These are phyloP conservation scores for Pythium biforme DNA, from an alignment of 352 stramenopile genomes.

Conservation along the genomic window DNA sequence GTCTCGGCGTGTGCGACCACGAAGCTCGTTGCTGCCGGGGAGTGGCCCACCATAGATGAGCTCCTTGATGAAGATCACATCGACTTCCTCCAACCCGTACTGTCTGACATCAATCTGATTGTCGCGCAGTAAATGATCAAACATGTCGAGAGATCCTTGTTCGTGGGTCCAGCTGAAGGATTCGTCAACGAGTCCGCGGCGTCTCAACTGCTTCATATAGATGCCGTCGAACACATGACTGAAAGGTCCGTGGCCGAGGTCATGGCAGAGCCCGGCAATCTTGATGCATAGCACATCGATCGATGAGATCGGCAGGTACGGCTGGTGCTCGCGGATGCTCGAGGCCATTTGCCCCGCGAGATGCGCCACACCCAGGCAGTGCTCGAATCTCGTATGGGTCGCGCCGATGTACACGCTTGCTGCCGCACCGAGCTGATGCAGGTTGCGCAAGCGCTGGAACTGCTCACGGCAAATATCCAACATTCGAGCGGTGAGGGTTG, in stretches of 20 bases:
- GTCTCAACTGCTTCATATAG: slow-evolving; percentile 58
- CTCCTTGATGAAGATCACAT: slow-evolving; percentile 79
- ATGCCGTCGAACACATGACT: slow-evolving; percentile 82
- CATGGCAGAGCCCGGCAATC: slow-evolving; percentile 78
- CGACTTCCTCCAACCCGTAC: slow-evolving; percentile 47
- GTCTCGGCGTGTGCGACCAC: slow-evolving; percentile 39
- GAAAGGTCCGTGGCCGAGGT: slow-evolving; percentile 77
- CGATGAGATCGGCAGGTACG: slow-evolving; percentile 84
- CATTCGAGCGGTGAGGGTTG: background rate
- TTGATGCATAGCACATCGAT: slow-evolving; percentile 73
- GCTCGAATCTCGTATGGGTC: slow-evolving; percentile 79
- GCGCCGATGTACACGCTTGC: slow-evolving; percentile 88
- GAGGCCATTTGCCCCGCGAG: slow-evolving; percentile 88
- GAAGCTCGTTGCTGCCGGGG: slow-evolving; percentile 30
- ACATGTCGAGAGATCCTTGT: slow-evolving; percentile 71
- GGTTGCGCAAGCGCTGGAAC: slow-evolving; percentile 92
- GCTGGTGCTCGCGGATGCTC: slow-evolving; percentile 79
- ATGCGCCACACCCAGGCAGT: slow-evolving; percentile 94
- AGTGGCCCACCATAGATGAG: slow-evolving; percentile 70
- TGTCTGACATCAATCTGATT: slow-evolving; percentile 59
- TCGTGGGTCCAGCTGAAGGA: slow-evolving; percentile 64
- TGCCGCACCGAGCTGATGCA: slow-evolving; percentile 93
- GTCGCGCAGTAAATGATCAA: slow-evolving; percentile 54
- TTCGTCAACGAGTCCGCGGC: slow-evolving; percentile 15
- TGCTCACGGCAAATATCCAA: slow-evolving; percentile 23